Evolutionary conservation across 306 rosid genomes (phyloP).

Genomic region (Amphicarpaea edgeworthii): DNA sequence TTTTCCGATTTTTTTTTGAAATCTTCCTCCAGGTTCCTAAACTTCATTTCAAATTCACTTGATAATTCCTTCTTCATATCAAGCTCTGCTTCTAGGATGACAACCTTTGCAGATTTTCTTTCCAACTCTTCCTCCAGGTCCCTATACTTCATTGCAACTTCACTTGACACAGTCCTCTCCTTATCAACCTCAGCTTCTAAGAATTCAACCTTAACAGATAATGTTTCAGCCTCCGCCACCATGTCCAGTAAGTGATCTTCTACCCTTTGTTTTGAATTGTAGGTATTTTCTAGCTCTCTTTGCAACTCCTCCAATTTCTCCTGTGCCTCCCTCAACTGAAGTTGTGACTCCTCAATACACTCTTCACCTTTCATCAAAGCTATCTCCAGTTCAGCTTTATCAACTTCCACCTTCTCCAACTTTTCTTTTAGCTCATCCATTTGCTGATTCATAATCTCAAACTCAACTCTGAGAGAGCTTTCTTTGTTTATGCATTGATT

Average conservation of each 20-base stretch:
- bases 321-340: conserved; percentile 65
- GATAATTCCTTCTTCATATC: conserved; percentile 60
- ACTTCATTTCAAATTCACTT: conserved; percentile 56
- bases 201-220: conserved; percentile 61
- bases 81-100: conserved; percentile 59
- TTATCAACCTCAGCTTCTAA: conserved; percentile 66
- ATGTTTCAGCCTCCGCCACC: conserved; percentile 66
- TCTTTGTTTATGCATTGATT: conserved; percentile 50
- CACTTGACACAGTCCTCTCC: conserved; percentile 59
- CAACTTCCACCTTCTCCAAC: conserved; percentile 65
- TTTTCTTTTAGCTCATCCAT: conserved; percentile 60
- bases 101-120: conserved; percentile 62
- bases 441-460: conserved; percentile 68
- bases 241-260: conserved; percentile 72
- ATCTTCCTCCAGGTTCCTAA: conserved; percentile 62
- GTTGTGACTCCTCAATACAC: conserved; percentile 59
- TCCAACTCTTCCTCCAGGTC: conserved; percentile 63
- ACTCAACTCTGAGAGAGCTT: conserved; percentile 62
- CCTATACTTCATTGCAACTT: conserved; percentile 58
- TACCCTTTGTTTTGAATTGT: conserved; percentile 62
- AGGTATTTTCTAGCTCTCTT: conserved; percentile 60
- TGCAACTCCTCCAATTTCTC: conserved; percentile 69
- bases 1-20: conserved; percentile 61
- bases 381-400: conserved; percentile 69
- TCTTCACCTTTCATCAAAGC: conserved; percentile 66